phyloP scores from a whole-genome alignment of 345 rosid species.

The Populus simonii region DNA sequence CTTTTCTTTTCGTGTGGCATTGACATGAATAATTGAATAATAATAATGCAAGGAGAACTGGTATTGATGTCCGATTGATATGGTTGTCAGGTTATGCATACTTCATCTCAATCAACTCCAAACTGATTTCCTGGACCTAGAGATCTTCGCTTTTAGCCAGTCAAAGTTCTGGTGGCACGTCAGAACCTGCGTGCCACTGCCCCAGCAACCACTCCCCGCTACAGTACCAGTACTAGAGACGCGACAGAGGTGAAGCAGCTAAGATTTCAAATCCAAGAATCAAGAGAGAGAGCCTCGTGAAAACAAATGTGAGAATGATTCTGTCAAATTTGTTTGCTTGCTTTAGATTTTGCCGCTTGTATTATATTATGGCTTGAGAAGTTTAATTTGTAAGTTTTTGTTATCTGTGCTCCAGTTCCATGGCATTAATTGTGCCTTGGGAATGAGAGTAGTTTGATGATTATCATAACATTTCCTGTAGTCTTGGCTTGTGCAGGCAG shows the following conservation, averaged over 20 bases:
- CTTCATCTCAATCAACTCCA: conserved; percentile 12
- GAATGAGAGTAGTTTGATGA: no score
- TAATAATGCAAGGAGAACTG: neutral
- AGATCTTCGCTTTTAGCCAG: conserved; percentile 11
- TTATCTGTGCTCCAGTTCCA: no score
- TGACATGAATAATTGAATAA: neutral
- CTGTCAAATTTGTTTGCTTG: neutral
- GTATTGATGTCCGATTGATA: neutral
- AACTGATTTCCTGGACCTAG: conserved; percentile 11
- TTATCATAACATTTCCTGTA: no score
- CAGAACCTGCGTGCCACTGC: neutral
- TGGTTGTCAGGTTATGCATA: neutral
- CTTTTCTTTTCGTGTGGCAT: neutral
- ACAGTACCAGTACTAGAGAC: neutral
- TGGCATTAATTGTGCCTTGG: no score
- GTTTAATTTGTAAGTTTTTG: no score
- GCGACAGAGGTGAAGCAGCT: neutral
- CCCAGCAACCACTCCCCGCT: neutral
- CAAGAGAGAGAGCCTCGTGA: neutral
- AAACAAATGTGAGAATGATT: neutral
- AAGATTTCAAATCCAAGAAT: neutral
- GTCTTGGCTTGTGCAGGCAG: no score
- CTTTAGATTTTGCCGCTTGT: neutral
- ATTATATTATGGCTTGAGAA: no score
- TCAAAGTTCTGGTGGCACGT: neutral